Evolutionary conservation across 805 yeast species (phyloP).

Genomic region (Wilhelminamyces savonicus): DNA sequence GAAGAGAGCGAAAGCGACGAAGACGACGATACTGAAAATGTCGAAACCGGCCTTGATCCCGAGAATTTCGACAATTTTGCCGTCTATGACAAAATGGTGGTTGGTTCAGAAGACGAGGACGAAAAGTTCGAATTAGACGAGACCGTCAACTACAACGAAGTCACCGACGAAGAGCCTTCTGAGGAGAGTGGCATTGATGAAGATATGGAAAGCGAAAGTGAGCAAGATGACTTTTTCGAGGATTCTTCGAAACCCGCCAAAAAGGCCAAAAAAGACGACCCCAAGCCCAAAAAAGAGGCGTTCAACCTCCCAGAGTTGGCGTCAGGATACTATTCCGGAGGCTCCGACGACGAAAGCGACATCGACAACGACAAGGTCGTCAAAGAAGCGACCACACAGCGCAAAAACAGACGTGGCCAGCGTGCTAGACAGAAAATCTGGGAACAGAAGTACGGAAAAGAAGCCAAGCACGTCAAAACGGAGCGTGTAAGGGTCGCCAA

Average conservation of each 20-base stretch:
- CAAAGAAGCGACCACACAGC: conserved; percentile 45
- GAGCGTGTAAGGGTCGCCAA: conserved; percentile 49
- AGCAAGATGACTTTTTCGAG: conserved; percentile 9
- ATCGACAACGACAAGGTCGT: conserved; percentile 43
- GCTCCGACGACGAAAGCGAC: conserved; percentile 56
- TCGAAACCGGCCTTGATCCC: conserved; percentile 5
- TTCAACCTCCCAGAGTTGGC: conserved; percentile 60
- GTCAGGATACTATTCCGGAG: conserved; percentile 82
- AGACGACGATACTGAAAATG: conserved; percentile 13
- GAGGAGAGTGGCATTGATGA: conserved; percentile 17
- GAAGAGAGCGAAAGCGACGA: conserved; percentile 8
- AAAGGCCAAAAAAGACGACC: conserved; percentile 14
- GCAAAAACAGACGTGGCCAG: conserved; percentile 94
- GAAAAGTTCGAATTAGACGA: conserved; percentile 27
- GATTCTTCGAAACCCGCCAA: conserved; percentile 25
- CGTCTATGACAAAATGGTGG: conserved; percentile 33
- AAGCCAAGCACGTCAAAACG: conserved; percentile 77
- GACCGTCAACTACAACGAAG: conserved; percentile 45
- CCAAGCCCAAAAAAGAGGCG: conserved; percentile 20
- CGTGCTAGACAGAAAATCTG: conserved; percentile 95
- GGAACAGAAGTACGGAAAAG: conserved; percentile 82
- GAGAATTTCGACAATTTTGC: conserved; percentile 18
- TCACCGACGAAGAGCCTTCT: conserved; percentile 62
- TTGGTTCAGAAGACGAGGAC: conserved; percentile 37
- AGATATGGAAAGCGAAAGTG: conserved; percentile 7